phyloP scores from a whole-genome alignment of 2,329 filamentous ascomycete genomes.

The Cladosporium sp. region DNA sequence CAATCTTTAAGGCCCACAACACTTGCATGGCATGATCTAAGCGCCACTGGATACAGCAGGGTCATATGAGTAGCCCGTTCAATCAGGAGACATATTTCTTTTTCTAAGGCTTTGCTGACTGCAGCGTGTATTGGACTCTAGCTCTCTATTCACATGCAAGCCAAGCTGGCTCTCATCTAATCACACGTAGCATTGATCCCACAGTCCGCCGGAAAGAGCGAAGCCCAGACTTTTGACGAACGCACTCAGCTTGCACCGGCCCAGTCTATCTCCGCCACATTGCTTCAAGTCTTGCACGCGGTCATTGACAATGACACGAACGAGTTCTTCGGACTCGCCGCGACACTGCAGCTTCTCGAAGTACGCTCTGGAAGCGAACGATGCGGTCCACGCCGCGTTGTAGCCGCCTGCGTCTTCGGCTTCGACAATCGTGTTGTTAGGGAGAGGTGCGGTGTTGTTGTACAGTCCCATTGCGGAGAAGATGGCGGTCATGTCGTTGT shows the following conservation, averaged over 20 bases:
- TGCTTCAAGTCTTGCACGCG: conserved; percentile 71
- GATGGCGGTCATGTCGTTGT: conserved; percentile 80
- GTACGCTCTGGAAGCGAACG: conserved; percentile 79
- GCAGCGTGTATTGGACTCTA: not conserved
- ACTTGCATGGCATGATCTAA: not conserved
- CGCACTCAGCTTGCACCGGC: conserved; percentile 67
- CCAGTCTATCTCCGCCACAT: conserved; percentile 70
- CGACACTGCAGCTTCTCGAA: conserved; percentile 82
- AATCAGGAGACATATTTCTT: not conserved
- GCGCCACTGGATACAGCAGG: not conserved
- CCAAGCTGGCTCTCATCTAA: not conserved
- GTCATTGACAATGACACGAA: conserved; percentile 82
- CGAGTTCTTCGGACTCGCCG: conserved; percentile 64
- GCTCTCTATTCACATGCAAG: not conserved
- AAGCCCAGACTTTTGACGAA: conserved; percentile 79
- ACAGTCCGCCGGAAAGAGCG: conserved; percentile 70
- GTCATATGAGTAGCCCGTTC: not conserved
- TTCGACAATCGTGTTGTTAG: conserved; percentile 50
- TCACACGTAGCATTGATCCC: conserved; percentile 61
- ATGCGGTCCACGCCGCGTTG: conserved; percentile 75
- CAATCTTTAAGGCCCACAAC: not conserved
- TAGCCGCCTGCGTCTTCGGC: conserved; percentile 65
- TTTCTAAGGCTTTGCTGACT: not conserved
- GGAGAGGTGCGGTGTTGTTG: conserved; percentile 59
- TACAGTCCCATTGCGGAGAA: conserved; percentile 79